These are phyloP conservation scores for Tephrocybe rancida DNA, from an alignment of 768 basidiomycete genomes.

Conservation along the genomic window DNA sequence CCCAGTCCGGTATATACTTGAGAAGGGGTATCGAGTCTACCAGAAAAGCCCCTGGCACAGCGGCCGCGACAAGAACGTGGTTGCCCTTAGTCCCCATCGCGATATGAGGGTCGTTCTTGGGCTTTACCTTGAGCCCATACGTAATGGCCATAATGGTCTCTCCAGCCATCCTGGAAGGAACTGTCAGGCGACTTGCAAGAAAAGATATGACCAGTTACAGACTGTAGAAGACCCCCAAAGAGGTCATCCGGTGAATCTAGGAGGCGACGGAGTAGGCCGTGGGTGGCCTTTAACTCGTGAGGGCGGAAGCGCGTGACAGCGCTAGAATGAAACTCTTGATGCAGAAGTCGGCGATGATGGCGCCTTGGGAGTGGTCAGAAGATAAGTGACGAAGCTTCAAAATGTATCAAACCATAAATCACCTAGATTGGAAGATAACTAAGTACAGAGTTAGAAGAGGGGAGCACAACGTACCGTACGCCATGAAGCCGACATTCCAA, in stretches of 20 bases:
- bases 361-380: constrained; percentile 28
- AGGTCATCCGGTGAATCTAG: constrained; percentile 23
- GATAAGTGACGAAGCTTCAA: no score
- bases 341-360: constrained; percentile 32
- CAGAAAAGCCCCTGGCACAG: constrained; percentile 29
- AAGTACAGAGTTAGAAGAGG: no score
- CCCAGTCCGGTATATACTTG: constrained; percentile 35
- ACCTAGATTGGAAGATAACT: constrained; percentile 1
- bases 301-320: constrained; percentile 26
- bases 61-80: constrained; percentile 26
- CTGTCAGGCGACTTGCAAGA: neutral
- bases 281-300: constrained; percentile 27
- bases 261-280: constrained; percentile 27
- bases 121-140: constrained; percentile 34
- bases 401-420: constrained; percentile 2
- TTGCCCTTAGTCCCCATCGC: constrained; percentile 29
- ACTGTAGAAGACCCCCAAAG: no score
- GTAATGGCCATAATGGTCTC: constrained; percentile 31
- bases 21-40: constrained; percentile 32
- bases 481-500: constrained; percentile 14
- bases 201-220: constrained; percentile 26
- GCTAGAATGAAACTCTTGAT: constrained; percentile 25
- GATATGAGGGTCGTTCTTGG: constrained; percentile 36
- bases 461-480: constrained; percentile 16
- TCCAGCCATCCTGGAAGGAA: constrained; percentile 16